These are phyloP conservation scores for Lachancea thermotolerans DNA, from an alignment of 805 yeast genomes.

Conservation along the genomic window DNA sequence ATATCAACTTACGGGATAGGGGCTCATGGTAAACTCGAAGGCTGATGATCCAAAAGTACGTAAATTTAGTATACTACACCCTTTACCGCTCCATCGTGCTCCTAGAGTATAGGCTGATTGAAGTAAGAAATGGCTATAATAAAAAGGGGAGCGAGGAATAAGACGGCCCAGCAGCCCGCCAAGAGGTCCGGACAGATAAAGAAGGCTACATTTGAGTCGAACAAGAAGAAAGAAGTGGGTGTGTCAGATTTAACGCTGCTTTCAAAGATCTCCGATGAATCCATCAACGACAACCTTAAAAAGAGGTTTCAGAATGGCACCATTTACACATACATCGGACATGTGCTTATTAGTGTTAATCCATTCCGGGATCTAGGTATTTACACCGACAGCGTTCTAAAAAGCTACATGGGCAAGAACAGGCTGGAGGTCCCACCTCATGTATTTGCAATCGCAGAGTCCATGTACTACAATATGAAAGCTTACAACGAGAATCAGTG, in stretches of 20 bases:
- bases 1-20: too few relatives aligned
- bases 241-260: conserved; percentile 89
- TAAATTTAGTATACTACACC: too few relatives aligned
- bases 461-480: conserved; percentile 93
- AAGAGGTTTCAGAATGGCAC: conserved; percentile 84
- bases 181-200: conserved; percentile 52
- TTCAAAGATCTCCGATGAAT: conserved; percentile 81
- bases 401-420: conserved; percentile 81
- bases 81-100: too few relatives aligned
- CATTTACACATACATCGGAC: conserved; percentile 90
- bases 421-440: conserved; percentile 97
- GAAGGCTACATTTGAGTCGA: conserved; percentile 84
- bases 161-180: conserved; percentile 46
- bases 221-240: conserved; percentile 95
- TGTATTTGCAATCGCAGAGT: conserved; percentile 95
- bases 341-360: conserved; percentile 89
- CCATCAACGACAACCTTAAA: conserved; percentile 85
- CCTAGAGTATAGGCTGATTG: neutral
- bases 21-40: too few relatives aligned
- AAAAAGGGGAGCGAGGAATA: conserved; percentile 63
- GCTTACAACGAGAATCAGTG: conserved; percentile 93
- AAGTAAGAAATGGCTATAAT: conserved; percentile 57
- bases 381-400: conserved; percentile 72
- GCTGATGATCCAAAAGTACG: too few relatives aligned
- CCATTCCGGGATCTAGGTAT: conserved; percentile 96